Evolutionary conservation across 2,329 filamentous ascomycete genomes (phyloP).

Genomic region (Fusarium mexicanum): DNA sequence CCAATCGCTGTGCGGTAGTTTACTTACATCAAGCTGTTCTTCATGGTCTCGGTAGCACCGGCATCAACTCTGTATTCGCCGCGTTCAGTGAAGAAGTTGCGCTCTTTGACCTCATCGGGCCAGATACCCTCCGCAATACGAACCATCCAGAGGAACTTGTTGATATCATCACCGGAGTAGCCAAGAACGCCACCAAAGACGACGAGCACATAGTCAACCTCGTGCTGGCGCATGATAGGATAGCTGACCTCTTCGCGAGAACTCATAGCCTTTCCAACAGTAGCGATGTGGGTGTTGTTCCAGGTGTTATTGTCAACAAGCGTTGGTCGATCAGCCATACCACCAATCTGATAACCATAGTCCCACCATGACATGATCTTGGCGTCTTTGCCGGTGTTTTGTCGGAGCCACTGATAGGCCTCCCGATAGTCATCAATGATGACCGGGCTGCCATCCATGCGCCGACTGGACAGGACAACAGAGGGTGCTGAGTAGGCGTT

Average conservation of each 20-base stretch:
- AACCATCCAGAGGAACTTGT: conserved; percentile 99
- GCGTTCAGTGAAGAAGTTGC: conserved; percentile 91
- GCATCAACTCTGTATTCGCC: conserved; percentile 96
- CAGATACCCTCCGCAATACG: conserved; percentile 98
- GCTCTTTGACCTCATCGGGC: conserved; percentile 99
- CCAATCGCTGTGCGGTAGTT: not conserved
- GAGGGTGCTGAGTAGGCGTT: conserved; percentile 99
- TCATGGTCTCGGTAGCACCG: conserved; percentile 96
- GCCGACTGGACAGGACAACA: conserved; percentile 89
- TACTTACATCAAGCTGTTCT: conserved; percentile 97
- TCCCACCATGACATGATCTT: conserved; percentile 99
- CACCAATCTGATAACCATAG: conserved; percentile 99
- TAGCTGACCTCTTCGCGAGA: conserved; percentile 98
- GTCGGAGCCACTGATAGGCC: conserved; percentile 98
- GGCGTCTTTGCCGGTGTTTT: conserved; percentile 93
- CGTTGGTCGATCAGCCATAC: conserved; percentile 97
- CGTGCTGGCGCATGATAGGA: conserved; percentile 96
- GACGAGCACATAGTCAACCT: conserved; percentile 98
- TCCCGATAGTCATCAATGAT: conserved; percentile 99
- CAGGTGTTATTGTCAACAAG: conserved; percentile 99
- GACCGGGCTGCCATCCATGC: conserved; percentile 95
- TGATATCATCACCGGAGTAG: conserved; percentile 98
- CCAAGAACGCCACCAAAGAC: conserved; percentile 96
- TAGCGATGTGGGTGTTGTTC: conserved; percentile 99
- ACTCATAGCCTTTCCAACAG: conserved; percentile 98